phyloP scores from a whole-genome alignment of 2,329 filamentous ascomycete species.

The Alternaria triticina region DNA sequence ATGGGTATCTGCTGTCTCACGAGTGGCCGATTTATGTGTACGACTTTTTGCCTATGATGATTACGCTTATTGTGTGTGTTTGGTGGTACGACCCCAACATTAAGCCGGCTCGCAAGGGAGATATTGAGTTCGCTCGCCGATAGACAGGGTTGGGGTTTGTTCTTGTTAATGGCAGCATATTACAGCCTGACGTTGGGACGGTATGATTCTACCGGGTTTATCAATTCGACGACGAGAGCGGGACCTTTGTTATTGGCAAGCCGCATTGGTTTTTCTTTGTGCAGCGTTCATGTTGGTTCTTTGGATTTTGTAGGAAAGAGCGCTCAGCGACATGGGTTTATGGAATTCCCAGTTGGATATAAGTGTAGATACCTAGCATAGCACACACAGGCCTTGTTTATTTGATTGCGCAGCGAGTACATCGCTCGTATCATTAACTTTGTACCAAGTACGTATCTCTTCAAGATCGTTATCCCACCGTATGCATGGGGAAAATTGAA shows the following conservation, averaged over 20 bases:
- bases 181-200: background rate
- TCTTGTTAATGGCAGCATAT: background rate
- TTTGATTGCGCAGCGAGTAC: background rate
- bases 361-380: background rate
- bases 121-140: slow-evolving; percentile 23
- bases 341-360: background rate
- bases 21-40: slow-evolving; percentile 39
- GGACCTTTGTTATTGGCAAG: too few species aligned
- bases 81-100: slow-evolving; percentile 37
- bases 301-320: background rate
- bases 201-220: background rate
- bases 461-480: background rate
- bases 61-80: slow-evolving; percentile 31
- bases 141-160: background rate
- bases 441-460: background rate
- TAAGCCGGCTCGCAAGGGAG: slow-evolving; percentile 22
- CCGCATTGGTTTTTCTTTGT: background rate
- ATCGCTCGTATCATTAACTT: background rate
- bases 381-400: background rate
- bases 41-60: slow-evolving; percentile 36
- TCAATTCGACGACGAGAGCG: background rate
- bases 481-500: background rate
- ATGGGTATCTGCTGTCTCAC: slow-evolving; percentile 31
- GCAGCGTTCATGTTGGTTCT: background rate
- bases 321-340: background rate